Evolutionary conservation across 305 asterid species (phyloP).

Genomic region (Striga hermonthica): DNA sequence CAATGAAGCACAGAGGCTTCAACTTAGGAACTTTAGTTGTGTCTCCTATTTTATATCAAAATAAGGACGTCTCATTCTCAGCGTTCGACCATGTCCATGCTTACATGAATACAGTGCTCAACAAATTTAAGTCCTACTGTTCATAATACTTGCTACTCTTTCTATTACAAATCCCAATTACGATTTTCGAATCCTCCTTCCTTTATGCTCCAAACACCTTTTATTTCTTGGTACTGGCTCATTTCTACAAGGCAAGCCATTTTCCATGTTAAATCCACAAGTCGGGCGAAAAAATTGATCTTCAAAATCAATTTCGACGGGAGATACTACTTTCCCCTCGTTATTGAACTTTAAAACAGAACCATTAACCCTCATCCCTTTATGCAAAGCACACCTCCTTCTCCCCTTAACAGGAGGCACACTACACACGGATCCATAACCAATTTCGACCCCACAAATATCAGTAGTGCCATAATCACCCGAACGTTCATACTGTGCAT

Average conservation of each 20-base stretch:
- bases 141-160: background rate
- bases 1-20: no score
- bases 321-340: constrained; percentile 18
- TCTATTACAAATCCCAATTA: background rate
- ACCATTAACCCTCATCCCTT: constrained; percentile 78
- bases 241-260: constrained; percentile 52
- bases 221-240: constrained; percentile 55
- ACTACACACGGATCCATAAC: constrained; percentile 63
- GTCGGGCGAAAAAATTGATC: constrained; percentile 23
- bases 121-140: no score
- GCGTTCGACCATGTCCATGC: no score
- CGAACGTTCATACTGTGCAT: background rate
- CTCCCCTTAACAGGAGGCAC: constrained; percentile 62
- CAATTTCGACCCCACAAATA: constrained; percentile 60
- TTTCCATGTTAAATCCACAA: constrained; percentile 62
- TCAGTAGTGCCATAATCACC: constrained; percentile 32
- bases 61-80: no score
- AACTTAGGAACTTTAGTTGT: no score
- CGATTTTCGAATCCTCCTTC: constrained; percentile 43
- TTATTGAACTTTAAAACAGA: constrained; percentile 31
- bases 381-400: constrained; percentile 72
- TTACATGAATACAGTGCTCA: no score
- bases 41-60: no score
- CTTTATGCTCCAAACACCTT: constrained; percentile 72
- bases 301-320: constrained; percentile 11